phyloP scores from a whole-genome alignment of 2,329 filamentous ascomycete species.

The Curvularia lunata region DNA sequence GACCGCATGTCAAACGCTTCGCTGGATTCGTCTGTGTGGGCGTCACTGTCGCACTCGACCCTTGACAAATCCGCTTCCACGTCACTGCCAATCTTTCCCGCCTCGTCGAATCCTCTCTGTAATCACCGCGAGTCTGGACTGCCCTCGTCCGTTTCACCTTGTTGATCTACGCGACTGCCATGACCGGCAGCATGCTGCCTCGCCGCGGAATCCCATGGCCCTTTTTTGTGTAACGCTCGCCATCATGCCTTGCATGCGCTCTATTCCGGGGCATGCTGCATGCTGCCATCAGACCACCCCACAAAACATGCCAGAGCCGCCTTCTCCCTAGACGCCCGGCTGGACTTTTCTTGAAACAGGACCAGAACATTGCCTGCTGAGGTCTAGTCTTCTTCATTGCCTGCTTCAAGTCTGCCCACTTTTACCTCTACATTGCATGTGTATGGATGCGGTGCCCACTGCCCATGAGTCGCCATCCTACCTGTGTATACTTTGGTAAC shows the following conservation, averaged over 20 bases:
- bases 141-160: constrained; percentile 11
- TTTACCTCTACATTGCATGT: not conserved
- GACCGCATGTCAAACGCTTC: constrained; percentile 17
- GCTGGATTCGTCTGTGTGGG: constrained; percentile 1
- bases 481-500: not conserved
- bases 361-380: not conserved
- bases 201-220: not conserved
- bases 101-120: too few relatives aligned
- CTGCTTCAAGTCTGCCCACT: not conserved
- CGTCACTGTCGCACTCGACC: constrained; percentile 1
- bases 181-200: not conserved
- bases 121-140: constrained; percentile 4
- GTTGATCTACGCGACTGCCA: not conserved
- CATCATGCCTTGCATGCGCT: constrained; percentile 2
- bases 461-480: not conserved
- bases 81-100: constrained; percentile 5
- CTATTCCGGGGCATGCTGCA: not conserved
- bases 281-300: not conserved
- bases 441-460: not conserved
- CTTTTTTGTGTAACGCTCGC: not conserved
- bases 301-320: constrained; percentile 2
- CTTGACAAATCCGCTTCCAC: constrained; percentile 5
- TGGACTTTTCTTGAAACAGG: not conserved
- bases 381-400: not conserved
- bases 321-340: not conserved